These are phyloP conservation scores for Poronia punctata DNA, from an alignment of 495 filamentous ascomycete genomes.

Conservation along the genomic window DNA sequence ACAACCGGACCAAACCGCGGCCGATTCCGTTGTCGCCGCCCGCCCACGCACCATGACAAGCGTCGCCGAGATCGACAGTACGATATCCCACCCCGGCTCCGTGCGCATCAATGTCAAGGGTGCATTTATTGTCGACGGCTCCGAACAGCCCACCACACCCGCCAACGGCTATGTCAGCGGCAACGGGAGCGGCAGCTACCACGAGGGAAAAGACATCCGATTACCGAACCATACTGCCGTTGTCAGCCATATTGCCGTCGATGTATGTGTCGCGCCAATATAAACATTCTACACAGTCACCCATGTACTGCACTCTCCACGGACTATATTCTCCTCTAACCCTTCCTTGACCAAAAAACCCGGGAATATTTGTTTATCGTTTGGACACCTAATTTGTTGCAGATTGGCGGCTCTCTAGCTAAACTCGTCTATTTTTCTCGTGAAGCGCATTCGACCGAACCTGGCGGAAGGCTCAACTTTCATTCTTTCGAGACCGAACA, in stretches of 20 bases:
- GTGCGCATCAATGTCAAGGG: constrained; percentile 92
- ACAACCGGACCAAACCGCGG: neutral
- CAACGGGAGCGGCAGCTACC: constrained; percentile 50
- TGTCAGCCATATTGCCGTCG: constrained; percentile 92
- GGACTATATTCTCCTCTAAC: too few species aligned
- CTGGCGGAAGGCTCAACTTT: constrained; percentile 88
- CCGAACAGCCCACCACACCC: constrained; percentile 43
- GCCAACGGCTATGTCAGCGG: constrained; percentile 43
- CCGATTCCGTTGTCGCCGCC: constrained; percentile 6
- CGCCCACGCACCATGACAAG: constrained; percentile 33
- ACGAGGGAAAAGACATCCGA: constrained; percentile 88
- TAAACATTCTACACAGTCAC: too few species aligned
- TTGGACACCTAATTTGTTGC: too few species aligned
- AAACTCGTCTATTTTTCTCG: constrained; percentile 97
- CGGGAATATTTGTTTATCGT: too few species aligned
- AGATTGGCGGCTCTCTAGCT: constrained; percentile 93
- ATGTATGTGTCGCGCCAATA: constrained; percentile 59
- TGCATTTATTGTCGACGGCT: constrained; percentile 85
- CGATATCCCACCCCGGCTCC: constrained; percentile 74
- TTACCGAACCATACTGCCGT: constrained; percentile 87
- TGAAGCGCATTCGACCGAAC: constrained; percentile 68
- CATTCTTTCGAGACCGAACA: constrained; percentile 90
- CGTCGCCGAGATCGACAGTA: constrained; percentile 57
- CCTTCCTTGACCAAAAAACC: too few species aligned
- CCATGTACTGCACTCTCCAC: too few species aligned